These are phyloP conservation scores for Theileria luwenshuni DNA, from an alignment of 169 alveolate species.

Conservation along the genomic window DNA sequence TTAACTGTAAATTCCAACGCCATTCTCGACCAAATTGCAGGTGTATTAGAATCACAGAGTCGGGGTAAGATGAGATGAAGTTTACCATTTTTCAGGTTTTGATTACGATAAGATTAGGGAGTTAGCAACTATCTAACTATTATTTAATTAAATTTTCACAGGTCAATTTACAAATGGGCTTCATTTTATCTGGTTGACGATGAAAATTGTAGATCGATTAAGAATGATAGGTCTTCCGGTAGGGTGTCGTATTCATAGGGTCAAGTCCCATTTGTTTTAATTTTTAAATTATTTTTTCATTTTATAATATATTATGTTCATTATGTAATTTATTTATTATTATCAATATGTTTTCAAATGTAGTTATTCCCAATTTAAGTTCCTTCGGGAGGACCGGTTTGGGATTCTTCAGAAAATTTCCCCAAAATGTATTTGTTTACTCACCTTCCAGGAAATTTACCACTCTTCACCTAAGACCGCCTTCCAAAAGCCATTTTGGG, in stretches of 20 bases:
- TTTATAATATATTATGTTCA: background rate
- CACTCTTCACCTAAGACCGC: constrained; percentile 13
- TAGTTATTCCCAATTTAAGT: background rate
- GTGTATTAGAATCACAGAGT: constrained; percentile 17
- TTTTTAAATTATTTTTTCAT: background rate
- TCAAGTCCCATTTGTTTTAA: background rate
- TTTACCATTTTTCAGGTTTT: constrained; percentile 25
- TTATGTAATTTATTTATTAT: too few species aligned
- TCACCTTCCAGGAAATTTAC: background rate
- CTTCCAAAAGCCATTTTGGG: constrained; percentile 70
- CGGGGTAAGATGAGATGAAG: constrained; percentile 11
- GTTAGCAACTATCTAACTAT: constrained; percentile 19
- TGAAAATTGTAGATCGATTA: constrained; percentile 21
- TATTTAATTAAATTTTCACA: constrained; percentile 7
- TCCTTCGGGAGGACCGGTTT: background rate
- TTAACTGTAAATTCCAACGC: constrained; percentile 14
- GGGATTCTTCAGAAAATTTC: constrained; percentile 1
- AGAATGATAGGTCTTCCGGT: background rate
- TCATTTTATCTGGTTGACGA: constrained; percentile 33
- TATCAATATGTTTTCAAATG: background rate
- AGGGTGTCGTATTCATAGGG: constrained; percentile 12
- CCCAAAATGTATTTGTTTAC: background rate
- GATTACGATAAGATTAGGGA: constrained; percentile 46
- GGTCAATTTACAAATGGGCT: constrained; percentile 63
- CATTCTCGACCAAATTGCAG: constrained; percentile 25